These are phyloP conservation scores for Cadophora malorum DNA, from an alignment of 2,329 filamentous ascomycete species.

Conservation along the genomic window DNA sequence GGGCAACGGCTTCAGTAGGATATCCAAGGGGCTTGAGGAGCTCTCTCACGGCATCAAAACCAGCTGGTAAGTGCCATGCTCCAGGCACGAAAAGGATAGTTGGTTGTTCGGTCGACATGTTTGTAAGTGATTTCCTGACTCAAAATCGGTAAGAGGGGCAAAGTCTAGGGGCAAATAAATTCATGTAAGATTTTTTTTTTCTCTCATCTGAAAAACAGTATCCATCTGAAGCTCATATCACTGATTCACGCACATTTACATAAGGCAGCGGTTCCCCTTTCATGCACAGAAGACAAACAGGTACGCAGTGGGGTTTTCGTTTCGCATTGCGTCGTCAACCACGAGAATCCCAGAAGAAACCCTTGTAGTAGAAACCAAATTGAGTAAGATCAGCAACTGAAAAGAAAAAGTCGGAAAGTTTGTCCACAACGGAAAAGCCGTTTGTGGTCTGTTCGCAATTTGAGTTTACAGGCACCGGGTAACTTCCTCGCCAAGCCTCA, in stretches of 20 bases:
- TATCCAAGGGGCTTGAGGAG: slow-evolving; percentile 28
- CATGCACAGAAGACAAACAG: not conserved
- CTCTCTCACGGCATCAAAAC: slow-evolving; percentile 22
- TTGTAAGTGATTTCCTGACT: not conserved
- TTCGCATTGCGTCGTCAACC: not conserved
- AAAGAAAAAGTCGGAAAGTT: not conserved
- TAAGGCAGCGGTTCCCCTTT: not conserved
- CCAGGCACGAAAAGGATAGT: slow-evolving; percentile 31
- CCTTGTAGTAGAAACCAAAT: not conserved
- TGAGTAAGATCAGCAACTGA: not conserved
- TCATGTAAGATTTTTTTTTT: not conserved
- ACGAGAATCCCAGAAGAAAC: not conserved
- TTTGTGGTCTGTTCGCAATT: not conserved
- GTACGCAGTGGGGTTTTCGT: not conserved
- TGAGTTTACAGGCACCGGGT: not conserved
- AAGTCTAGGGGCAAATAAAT: too few species aligned
- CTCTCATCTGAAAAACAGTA: not conserved
- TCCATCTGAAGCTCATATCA: not conserved
- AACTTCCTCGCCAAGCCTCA: not conserved
- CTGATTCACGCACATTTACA: not conserved
- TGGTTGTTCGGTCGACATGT: slow-evolving; percentile 18
- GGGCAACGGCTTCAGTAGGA: slow-evolving; percentile 26
- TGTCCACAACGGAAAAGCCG: not conserved
- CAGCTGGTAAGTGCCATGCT: slow-evolving; percentile 30
- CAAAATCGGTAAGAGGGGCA: not conserved